Conservation (phyloP, 2,329 filamentous ascomycete species). For the Colletotrichum endophyticum region DNA sequence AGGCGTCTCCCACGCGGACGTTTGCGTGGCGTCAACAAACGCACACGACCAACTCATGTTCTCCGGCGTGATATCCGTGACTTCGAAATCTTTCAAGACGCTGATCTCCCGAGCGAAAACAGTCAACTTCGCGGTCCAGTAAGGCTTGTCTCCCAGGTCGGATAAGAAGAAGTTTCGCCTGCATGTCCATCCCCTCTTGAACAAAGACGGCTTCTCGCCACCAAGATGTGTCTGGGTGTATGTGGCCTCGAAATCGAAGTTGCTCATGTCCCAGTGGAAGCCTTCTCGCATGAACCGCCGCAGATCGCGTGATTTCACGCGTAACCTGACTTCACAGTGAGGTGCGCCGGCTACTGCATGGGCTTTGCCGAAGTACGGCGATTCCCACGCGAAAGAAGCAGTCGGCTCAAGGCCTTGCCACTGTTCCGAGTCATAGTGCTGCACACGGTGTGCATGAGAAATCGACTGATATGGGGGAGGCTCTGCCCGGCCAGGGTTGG, state of each 20-base stretch:
- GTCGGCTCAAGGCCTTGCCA: not conserved
- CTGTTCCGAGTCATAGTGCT: not conserved
- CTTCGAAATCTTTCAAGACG: not conserved
- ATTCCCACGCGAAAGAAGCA: not conserved
- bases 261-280: not conserved
- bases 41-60: not conserved
- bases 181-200: not conserved
- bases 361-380: not conserved
- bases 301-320: not conserved
- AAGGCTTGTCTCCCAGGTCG: not conserved
- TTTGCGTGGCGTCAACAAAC: not conserved
- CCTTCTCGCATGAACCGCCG: not conserved
- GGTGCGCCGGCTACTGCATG: not conserved
- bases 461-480: not conserved
- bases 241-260: not conserved
- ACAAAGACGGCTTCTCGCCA: not conserved
- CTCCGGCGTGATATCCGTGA: not conserved
- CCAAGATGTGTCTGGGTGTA: not conserved
- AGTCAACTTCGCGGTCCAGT: not conserved
- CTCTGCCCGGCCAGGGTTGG: accelerated
- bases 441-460: not conserved
- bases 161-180: not conserved
- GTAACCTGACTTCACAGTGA: not conserved
- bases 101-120: not conserved
- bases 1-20: not conserved